A percentile compares a stretch with the other conserved stretches of the same genome.
phyloP scores from a whole-genome alignment of 2,329 filamentous ascomycete species.

The Fusarium nematophilum region DNA sequence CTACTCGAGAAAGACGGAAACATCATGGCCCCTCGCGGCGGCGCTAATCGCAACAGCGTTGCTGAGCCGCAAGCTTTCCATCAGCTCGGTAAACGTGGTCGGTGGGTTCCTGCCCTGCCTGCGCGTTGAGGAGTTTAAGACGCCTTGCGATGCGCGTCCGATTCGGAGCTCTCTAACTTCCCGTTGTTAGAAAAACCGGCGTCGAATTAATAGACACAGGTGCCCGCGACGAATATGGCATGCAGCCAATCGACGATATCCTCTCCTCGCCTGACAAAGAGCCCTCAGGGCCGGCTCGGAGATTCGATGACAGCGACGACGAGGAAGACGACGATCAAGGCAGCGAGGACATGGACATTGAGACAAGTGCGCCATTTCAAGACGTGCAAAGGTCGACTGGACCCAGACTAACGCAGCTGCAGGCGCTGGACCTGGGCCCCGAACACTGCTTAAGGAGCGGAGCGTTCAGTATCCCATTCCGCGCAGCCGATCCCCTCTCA shows the following conservation, averaged over 20 bases:
- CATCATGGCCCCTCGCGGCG: conserved; percentile 50
- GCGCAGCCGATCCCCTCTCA: conserved; percentile 69
- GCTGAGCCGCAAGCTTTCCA: conserved; percentile 48
- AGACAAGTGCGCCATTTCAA: conserved; percentile 53
- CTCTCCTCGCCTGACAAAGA: conserved; percentile 85
- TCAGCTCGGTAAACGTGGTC: conserved; percentile 51
- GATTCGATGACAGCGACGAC: conserved; percentile 39
- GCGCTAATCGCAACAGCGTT: conserved; percentile 43
- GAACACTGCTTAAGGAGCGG: conserved; percentile 63
- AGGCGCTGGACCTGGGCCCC: conserved; percentile 66
- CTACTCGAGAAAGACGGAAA: not conserved
- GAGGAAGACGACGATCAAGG: conserved; percentile 25
- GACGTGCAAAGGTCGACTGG: not conserved
- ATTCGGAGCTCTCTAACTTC: conserved; percentile 15
- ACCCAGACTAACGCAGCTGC: conserved; percentile 35
- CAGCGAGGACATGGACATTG: conserved; percentile 66
- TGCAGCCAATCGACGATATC: conserved; percentile 87
- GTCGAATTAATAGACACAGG: conserved; percentile 82
- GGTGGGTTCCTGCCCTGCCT: conserved; percentile 47
- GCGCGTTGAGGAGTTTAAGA: conserved; percentile 2
- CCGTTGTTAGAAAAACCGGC: conserved; percentile 81
- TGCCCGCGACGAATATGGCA: conserved; percentile 87
- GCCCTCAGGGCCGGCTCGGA: conserved; percentile 26
- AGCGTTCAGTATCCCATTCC: conserved; percentile 61
- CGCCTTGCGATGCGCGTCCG: not conserved